These are phyloP conservation scores for Phoma sp. DNA, from an alignment of 2,329 filamentous ascomycete species.

Conservation along the genomic window DNA sequence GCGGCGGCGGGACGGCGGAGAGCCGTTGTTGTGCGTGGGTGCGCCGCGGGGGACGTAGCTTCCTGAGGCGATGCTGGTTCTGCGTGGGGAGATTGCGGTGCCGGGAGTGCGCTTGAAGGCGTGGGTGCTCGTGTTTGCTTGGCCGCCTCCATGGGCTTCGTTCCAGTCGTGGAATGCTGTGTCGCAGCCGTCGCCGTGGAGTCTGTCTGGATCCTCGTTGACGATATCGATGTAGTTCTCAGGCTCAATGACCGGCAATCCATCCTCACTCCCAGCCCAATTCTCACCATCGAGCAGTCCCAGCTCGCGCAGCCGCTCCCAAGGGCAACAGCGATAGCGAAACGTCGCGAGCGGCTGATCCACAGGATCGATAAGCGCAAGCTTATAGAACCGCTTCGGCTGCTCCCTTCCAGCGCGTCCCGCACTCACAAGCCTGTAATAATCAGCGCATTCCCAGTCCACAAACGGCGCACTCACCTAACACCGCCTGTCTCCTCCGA, in stretches of 20 bases:
- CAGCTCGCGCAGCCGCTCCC: constrained; percentile 35
- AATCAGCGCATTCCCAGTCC: background rate
- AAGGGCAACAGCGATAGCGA: constrained; percentile 48
- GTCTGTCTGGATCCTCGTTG: background rate
- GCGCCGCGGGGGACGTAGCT: constrained; percentile 26
- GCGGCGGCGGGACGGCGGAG: constrained; percentile 15
- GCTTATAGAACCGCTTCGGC: constrained; percentile 56
- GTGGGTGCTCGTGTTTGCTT: background rate
- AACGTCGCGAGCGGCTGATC: constrained; percentile 58
- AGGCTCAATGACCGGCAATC: constrained; percentile 39
- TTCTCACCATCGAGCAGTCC: constrained; percentile 27
- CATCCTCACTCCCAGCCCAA: constrained; percentile 21
- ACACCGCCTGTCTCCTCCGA: constrained; percentile 25
- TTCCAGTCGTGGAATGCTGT: background rate
- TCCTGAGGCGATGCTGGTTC: background rate
- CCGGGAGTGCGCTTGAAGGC: background rate
- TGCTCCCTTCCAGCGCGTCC: constrained; percentile 48
- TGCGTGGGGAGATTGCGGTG: background rate
- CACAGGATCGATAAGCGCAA: constrained; percentile 56
- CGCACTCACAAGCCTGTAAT: constrained; percentile 44
- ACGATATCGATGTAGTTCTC: background rate
- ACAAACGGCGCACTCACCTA: constrained; percentile 30
- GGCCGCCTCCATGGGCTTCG: background rate
- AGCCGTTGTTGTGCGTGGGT: background rate
- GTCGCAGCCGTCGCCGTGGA: background rate